Conservation (phyloP, 2,329 filamentous ascomycete species). For the Penicillium sp. region DNA sequence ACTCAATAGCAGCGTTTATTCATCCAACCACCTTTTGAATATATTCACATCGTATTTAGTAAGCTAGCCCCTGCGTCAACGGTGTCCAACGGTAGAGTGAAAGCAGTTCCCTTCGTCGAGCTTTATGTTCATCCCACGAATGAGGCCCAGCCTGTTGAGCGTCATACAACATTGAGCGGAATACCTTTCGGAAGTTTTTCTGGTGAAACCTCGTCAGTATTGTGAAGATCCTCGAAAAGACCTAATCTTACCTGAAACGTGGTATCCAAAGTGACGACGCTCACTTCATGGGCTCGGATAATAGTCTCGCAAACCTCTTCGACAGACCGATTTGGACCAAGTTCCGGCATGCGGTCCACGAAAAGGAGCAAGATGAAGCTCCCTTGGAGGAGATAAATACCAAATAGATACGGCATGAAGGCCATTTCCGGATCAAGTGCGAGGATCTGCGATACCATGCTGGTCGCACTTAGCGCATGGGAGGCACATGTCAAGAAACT, state of each 20-base stretch:
- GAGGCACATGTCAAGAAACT: slow-evolving; percentile 48
- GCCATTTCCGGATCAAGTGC: slow-evolving; percentile 50
- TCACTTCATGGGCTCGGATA: slow-evolving; percentile 52
- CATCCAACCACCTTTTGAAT: background rate
- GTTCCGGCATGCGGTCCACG: slow-evolving; percentile 51
- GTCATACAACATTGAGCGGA: slow-evolving; percentile 50
- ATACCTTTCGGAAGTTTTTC: slow-evolving; percentile 57
- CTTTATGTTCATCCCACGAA: slow-evolving; percentile 47
- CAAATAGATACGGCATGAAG: slow-evolving; percentile 55
- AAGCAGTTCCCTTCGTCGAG: slow-evolving; percentile 49
- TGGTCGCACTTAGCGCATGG: slow-evolving; percentile 49
- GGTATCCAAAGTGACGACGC: slow-evolving; percentile 51
- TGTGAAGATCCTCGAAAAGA: background rate
- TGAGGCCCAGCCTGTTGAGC: slow-evolving; percentile 44
- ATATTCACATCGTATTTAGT: background rate
- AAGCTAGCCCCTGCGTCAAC: slow-evolving; percentile 13
- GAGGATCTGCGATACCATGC: slow-evolving; percentile 49
- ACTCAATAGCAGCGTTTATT: background rate
- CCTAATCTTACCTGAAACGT: slow-evolving; percentile 47
- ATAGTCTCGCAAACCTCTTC: slow-evolving; percentile 52
- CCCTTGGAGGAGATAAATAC: slow-evolving; percentile 53
- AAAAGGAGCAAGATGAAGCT: slow-evolving; percentile 52
- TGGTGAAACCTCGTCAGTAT: slow-evolving; percentile 18
- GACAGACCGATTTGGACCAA: slow-evolving; percentile 47
- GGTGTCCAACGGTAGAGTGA: slow-evolving; percentile 54